A percentile compares a stretch with the other conserved stretches of the same genome.
Conservation (phyloP, 768 basidiomycete genomes). For the Tricholoma saponaceum region DNA sequence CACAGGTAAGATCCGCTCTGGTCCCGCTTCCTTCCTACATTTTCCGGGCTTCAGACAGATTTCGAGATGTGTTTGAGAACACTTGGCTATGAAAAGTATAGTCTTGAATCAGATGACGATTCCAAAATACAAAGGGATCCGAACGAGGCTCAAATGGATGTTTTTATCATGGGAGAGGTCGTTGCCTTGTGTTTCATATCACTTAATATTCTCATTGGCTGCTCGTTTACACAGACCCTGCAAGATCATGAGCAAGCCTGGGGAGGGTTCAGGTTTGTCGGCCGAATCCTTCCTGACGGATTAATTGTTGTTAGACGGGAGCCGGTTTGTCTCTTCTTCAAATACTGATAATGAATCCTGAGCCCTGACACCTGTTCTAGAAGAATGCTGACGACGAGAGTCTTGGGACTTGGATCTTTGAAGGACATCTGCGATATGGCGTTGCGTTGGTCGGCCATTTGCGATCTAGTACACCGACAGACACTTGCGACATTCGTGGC, state of each 20-base stretch:
- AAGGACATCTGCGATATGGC: conserved; percentile 48
- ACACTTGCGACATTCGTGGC: conserved; percentile 37
- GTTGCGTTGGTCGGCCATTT: conserved; percentile 52
- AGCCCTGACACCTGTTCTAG: conserved; percentile 21
- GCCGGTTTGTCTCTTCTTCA: conserved; percentile 35
- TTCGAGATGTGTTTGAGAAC: conserved; percentile 15
- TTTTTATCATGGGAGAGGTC: conserved; percentile 40
- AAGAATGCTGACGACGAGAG: conserved; percentile 32
- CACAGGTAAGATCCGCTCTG: background rate
- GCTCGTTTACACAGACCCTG: conserved; percentile 38
- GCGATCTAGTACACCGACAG: conserved; percentile 32
- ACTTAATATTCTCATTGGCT: background rate
- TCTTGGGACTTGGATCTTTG: conserved; percentile 52
- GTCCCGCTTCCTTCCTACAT: background rate
- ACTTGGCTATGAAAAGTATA: conserved; percentile 23
- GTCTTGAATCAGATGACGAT: conserved; percentile 2
- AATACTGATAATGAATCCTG: conserved; percentile 1
- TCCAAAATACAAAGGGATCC: conserved; percentile 5
- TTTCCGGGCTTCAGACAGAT: conserved; percentile 1
- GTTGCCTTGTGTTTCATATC: conserved; percentile 9
- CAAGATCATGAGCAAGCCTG: conserved; percentile 55
- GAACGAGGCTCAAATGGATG: conserved; percentile 24
- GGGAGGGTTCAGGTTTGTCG: conserved; percentile 60
- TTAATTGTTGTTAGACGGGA: conserved; percentile 56
- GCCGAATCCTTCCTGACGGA: conserved; percentile 57